A percentile compares a stretch with the other conserved stretches of the same genome.
Evolutionary conservation across 2,329 filamentous ascomycete genomes (phyloP).

Genomic region (Aulographum hederae): DNA sequence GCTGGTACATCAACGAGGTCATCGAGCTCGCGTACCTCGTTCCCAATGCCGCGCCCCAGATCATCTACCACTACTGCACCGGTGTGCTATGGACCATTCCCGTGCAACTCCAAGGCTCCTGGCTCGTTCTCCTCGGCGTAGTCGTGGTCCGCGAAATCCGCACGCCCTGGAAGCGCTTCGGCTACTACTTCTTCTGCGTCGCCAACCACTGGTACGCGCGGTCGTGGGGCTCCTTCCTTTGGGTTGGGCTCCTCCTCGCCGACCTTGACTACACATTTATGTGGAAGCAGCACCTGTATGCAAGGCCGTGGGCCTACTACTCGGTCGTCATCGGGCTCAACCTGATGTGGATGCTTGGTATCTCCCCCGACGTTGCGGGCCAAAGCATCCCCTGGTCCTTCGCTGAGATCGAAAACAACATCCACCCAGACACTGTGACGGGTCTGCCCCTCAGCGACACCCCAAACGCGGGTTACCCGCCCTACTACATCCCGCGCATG

Average conservation of each 20-base stretch:
- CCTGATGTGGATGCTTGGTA: no score
- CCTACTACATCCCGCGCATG: conserved; percentile 25
- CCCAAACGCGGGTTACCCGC: conserved; percentile 17
- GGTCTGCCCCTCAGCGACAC: conserved; percentile 20
- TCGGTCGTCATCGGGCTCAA: conserved; percentile 15
- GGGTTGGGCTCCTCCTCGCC: conserved; percentile 24
- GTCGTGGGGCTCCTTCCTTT: conserved; percentile 27
- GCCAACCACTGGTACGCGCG: conserved; percentile 28
- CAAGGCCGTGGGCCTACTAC: conserved; percentile 17
- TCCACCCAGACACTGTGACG: conserved; percentile 23
- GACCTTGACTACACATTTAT: conserved; percentile 29
- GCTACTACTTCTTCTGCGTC: conserved; percentile 24
- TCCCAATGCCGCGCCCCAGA: conserved; percentile 28
- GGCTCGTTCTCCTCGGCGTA: conserved; percentile 23
- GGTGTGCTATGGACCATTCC: conserved; percentile 32
- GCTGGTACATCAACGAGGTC: conserved; percentile 24
- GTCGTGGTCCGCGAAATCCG: conserved; percentile 27
- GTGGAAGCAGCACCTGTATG: conserved; percentile 20
- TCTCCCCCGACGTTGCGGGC: conserved; percentile 19
- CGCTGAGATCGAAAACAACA: conserved; percentile 20
- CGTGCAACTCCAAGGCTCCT: conserved; percentile 28
- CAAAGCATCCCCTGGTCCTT: conserved; percentile 20
- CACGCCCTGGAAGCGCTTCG: conserved; percentile 26
- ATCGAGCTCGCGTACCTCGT: conserved; percentile 27
- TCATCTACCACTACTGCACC: conserved; percentile 30